phyloP scores from a whole-genome alignment of 2,329 filamentous ascomycete species.

The Xylariomycetidae sp. region DNA sequence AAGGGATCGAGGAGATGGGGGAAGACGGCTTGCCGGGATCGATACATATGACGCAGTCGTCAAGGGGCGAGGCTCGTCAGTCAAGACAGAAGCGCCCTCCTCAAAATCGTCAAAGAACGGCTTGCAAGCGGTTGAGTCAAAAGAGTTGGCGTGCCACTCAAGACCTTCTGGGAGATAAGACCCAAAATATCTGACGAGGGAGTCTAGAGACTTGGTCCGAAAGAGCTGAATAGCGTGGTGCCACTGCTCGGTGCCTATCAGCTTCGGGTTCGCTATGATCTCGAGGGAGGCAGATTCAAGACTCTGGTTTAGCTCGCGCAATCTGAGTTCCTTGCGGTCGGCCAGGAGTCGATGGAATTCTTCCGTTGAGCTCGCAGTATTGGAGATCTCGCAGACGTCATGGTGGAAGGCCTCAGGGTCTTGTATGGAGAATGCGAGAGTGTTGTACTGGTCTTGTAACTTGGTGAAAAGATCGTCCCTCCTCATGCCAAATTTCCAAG shows the following conservation, averaged over 20 bases:
- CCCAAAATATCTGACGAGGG: constrained; percentile 55
- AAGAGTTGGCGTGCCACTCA: constrained; percentile 32
- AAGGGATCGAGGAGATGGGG: constrained; percentile 46
- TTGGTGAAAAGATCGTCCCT: constrained; percentile 53
- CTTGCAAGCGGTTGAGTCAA: constrained; percentile 24
- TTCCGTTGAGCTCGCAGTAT: constrained; percentile 42
- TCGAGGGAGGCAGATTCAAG: constrained; percentile 55
- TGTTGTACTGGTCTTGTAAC: constrained; percentile 58
- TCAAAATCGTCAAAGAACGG: constrained; percentile 38
- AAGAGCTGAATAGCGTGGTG: constrained; percentile 55
- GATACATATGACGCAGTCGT: constrained; percentile 13
- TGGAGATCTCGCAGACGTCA: constrained; percentile 56
- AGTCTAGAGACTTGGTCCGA: constrained; percentile 54
- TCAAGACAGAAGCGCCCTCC: constrained; percentile 35
- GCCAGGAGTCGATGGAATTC: constrained; percentile 53
- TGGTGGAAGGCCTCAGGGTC: constrained; percentile 58
- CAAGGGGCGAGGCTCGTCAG: constrained; percentile 39
- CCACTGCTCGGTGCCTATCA: constrained; percentile 58
- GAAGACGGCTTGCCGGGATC: constrained; percentile 29
- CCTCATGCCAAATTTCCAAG: constrained; percentile 61
- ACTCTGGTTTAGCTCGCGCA: constrained; percentile 50
- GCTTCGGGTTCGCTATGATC: constrained; percentile 55
- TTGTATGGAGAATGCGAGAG: constrained; percentile 49
- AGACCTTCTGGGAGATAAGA: constrained; percentile 53
- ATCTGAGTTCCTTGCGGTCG: constrained; percentile 48